A percentile compares a stretch with the other conserved stretches of the same genome.
Evolutionary conservation across 2,329 filamentous ascomycete species (phyloP).

Genomic region (Pseudocercospora eumusae): DNA sequence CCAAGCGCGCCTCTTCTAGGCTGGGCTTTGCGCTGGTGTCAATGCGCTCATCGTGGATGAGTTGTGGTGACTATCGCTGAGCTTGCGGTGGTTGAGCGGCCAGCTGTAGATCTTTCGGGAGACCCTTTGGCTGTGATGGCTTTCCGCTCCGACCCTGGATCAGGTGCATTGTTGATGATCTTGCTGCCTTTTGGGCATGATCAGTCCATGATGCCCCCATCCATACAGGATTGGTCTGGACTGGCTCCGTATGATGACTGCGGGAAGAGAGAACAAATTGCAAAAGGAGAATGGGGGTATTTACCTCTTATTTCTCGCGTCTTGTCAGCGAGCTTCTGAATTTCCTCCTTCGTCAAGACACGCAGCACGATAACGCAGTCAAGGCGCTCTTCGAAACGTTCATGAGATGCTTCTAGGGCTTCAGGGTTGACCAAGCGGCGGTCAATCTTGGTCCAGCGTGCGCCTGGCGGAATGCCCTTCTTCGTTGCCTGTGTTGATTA

Average conservation of each 20-base stretch:
- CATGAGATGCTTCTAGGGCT: constrained; percentile 80
- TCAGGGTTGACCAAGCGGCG: constrained; percentile 86
- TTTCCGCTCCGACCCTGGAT: neutral
- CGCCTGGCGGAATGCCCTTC: constrained; percentile 59
- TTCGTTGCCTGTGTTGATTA: constrained; percentile 35
- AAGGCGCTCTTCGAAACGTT: constrained; percentile 86
- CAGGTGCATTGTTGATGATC: constrained; percentile 1
- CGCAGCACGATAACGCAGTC: constrained; percentile 92
- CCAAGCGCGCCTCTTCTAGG: constrained; percentile 23
- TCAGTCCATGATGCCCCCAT: constrained; percentile 21
- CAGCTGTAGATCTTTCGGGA: neutral
- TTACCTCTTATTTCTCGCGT: constrained; percentile 74
- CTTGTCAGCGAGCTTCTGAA: constrained; percentile 79
- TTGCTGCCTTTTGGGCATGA: constrained; percentile 22
- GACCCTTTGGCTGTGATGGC: constrained; percentile 21
- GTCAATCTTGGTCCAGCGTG: constrained; percentile 91
- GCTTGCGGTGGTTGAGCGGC: neutral
- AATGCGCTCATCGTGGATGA: constrained; percentile 19
- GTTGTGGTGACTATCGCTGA: constrained; percentile 15
- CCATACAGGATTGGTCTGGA: constrained; percentile 19
- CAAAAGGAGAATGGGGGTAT: constrained; percentile 19
- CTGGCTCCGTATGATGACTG: constrained; percentile 16
- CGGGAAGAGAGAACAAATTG: constrained; percentile 4
- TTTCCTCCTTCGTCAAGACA: constrained; percentile 84
- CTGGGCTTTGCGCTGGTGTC: constrained; percentile 21